A percentile compares a stretch with the other conserved stretches of the same genome.
Evolutionary conservation across 768 basidiomycete genomes (phyloP).

Genomic region (Rickenella mellea): DNA sequence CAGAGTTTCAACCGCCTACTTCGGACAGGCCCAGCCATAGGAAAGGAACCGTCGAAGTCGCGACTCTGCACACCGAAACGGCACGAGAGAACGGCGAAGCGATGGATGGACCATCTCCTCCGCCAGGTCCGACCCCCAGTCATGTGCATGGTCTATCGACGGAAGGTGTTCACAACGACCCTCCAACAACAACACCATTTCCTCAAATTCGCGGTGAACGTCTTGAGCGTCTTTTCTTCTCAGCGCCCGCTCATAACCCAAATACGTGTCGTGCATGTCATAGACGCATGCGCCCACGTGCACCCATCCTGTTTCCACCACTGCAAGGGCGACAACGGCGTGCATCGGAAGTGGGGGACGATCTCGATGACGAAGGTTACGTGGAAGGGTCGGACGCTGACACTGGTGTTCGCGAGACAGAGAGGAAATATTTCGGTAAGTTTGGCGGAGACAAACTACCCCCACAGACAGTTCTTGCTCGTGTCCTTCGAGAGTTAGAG

Average conservation of each 20-base stretch:
- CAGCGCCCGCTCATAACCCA: conserved; percentile 65
- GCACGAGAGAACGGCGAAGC: too few relatives aligned
- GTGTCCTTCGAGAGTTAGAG: conserved; percentile 82
- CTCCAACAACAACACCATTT: conserved; percentile 46
- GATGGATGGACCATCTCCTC: too few relatives aligned
- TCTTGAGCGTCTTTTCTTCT: conserved; percentile 75
- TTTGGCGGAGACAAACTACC: conserved; percentile 35
- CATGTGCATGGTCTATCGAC: not conserved
- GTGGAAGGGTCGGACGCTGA: conserved; percentile 9
- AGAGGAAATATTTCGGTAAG: conserved; percentile 10
- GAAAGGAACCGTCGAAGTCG: too few relatives aligned
- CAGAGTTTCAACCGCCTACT: too few relatives aligned
- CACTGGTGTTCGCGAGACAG: conserved; percentile 9
- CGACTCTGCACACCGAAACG: too few relatives aligned
- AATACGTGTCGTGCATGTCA: conserved; percentile 62
- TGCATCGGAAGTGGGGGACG: not conserved
- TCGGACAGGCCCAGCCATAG: too few relatives aligned
- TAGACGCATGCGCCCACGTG: conserved; percentile 25
- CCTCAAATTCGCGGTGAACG: conserved; percentile 74
- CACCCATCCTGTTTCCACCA: not conserved
- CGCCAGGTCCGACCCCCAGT: not conserved
- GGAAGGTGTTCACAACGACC: conserved; percentile 5
- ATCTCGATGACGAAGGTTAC: not conserved
- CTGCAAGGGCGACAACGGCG: not conserved
- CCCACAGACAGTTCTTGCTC: conserved; percentile 78